phyloP scores from a whole-genome alignment of 345 rosid species.

The Aurinia saxatilis region DNA sequence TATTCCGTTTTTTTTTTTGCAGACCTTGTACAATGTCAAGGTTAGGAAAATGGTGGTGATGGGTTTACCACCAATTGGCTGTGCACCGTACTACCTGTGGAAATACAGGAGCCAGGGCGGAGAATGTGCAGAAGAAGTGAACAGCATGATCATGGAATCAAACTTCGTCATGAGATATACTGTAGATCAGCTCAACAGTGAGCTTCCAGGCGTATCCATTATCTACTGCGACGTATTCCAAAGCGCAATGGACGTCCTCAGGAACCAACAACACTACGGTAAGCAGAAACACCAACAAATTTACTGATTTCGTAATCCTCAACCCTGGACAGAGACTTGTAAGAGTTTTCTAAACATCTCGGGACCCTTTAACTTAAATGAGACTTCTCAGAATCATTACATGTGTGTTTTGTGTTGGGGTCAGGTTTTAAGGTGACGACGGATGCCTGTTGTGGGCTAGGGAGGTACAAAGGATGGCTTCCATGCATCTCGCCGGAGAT shows the following conservation, averaged over 20 bases:
- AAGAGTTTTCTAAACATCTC: not conserved
- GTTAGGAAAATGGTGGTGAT: constrained; percentile 69
- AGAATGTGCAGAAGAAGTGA: constrained; percentile 69
- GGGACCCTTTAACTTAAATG: not conserved
- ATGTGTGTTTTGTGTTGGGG: constrained; percentile 2
- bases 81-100: constrained; percentile 87
- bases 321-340: not conserved
- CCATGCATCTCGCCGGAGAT: constrained; percentile 71
- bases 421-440: constrained; percentile 67
- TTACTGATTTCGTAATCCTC: not conserved
- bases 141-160: constrained; percentile 66
- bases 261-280: constrained; percentile 63
- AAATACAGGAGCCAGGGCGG: constrained; percentile 59
- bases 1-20: constrained; percentile 13
- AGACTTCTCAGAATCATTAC: not conserved
- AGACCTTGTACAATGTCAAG: constrained; percentile 62
- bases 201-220: constrained; percentile 46
- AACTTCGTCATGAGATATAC: constrained; percentile 73
- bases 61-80: constrained; percentile 87
- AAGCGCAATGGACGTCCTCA: constrained; percentile 78
- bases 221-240: constrained; percentile 77
- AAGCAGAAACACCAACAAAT: constrained; percentile 6
- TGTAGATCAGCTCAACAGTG: constrained; percentile 46
- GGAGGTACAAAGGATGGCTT: constrained; percentile 79
- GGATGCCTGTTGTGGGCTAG: constrained; percentile 84